Percentiles rank a stretch among this genome's conserved stretches.
These are phyloP conservation scores for Talaromyces verruculosus DNA, from an alignment of 2,329 filamentous ascomycete genomes.

Conservation along the genomic window DNA sequence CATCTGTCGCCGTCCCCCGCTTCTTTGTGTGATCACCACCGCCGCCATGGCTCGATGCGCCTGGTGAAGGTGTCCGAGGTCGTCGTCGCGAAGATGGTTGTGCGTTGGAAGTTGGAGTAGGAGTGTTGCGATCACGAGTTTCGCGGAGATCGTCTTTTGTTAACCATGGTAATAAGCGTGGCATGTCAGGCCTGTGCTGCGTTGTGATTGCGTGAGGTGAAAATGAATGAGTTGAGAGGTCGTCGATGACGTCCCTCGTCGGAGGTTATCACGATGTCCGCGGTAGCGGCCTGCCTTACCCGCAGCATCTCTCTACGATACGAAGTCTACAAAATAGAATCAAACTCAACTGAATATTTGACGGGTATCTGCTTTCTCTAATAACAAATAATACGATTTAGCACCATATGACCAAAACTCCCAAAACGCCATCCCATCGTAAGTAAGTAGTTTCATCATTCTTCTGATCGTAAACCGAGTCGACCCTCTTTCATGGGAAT, in stretches of 20 bases:
- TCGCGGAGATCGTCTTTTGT: slow-evolving; percentile 28
- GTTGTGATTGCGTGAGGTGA: not conserved
- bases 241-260: not conserved
- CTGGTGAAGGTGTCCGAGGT: slow-evolving; percentile 10
- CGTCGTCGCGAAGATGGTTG: slow-evolving; percentile 20
- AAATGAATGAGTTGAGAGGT: not conserved
- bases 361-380: slow-evolving; percentile 14
- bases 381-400: not conserved
- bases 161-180: slow-evolving; percentile 49
- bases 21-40: not conserved
- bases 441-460: not conserved
- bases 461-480: not conserved
- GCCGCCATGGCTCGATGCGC: not conserved
- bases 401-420: not conserved
- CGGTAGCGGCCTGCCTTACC: not conserved
- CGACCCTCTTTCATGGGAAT: not conserved
- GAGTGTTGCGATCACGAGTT: slow-evolving; percentile 14
- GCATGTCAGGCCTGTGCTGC: slow-evolving; percentile 35
- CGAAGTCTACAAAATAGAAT: not conserved
- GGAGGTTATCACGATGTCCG: not conserved
- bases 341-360: not conserved
- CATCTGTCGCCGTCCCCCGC: not conserved
- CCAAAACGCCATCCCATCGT: slow-evolving; percentile 11
- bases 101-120: not conserved
- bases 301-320: not conserved